Base-by-base conservation (phyloP, 2,329 filamentous ascomycete species). In the Coniochaeta ligniaria region DNA sequence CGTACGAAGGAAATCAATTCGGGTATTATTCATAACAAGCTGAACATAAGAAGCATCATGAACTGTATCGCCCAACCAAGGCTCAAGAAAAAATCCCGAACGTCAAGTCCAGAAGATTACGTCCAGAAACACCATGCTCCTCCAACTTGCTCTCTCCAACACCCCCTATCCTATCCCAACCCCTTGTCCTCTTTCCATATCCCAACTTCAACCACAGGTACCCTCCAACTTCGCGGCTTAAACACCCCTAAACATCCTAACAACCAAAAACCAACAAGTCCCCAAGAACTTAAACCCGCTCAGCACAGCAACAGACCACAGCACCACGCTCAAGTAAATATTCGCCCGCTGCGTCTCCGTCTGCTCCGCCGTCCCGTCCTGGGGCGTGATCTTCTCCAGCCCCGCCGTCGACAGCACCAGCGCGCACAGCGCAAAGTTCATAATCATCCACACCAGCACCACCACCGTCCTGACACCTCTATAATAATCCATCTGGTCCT, bases 401-500 rank as follows among this genome's bases (percentile, higher is more conserved):
- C 95, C 94, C 26, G 90, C 94, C 1, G 91, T 88, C 70, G 90
- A 93, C 66, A 99, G 79, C 8, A 99, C 94, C 1, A 96, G 82
- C 0, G 94, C 94, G 0, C 86, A 87, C 6, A 99, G 85, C 0
- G 86, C 92, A 73, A 99, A 90, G 75, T 99, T 99, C 71, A 88
- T 92, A 69, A 98, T 91, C 83, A 99, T 96, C 95, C 95, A 99
- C 66, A 90, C 86, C 58, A 98, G 79, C 33, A 99, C 95, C 66
- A 97, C 93, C 31, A 91, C 86, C 22, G 91, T 96, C 64, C 95
- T 86, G 73, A 99, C 96, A 66, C 93, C 95, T 69, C 93, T 92
- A 83, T 99, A 99, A 77, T 98, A 99, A 73, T 99, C 95, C 79
- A 97, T 92, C 74, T 99, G 94, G 70, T 90, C 91, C 72, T 97